A percentile compares a stretch with the other conserved stretches of the same genome.
phyloP scores from a whole-genome alignment of 768 basidiomycete species.

The Postia placenta region DNA sequence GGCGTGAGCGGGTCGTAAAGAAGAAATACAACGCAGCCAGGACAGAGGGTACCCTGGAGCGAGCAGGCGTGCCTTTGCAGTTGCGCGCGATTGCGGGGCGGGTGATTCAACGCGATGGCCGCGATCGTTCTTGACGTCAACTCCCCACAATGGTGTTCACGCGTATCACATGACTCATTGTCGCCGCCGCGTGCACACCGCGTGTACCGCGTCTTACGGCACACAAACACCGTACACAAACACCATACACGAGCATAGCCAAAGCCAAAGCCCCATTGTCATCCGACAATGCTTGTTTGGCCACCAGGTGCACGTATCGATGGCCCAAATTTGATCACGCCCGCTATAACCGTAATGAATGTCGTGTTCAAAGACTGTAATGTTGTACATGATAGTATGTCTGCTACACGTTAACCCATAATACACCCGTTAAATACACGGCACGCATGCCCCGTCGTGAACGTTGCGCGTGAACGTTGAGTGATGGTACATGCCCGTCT shows the following conservation, averaged over 20 bases:
- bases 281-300: no score
- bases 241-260: no score
- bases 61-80: no score
- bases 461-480: no score
- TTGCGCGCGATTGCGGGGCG: neutral
- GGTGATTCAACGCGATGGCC: neutral
- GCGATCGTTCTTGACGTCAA: neutral
- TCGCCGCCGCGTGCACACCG: neutral
- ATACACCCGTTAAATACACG: constrained; percentile 4
- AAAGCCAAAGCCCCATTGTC: neutral
- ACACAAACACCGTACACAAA: no score
- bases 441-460: constrained; percentile 3
- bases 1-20: constrained; percentile 3
- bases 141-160: neutral
- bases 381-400: constrained; percentile 4
- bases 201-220: constrained; percentile 1
- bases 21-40: neutral
- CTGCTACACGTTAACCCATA: constrained; percentile 8
- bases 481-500: constrained; percentile 2
- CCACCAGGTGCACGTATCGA: no score
- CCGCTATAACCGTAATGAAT: neutral
- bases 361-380: neutral
- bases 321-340: no score
- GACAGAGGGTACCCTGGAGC: no score
- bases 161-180: constrained; percentile 1